Evolutionary conservation across 306 rosid species (phyloP), one percentile per base, ranked within the genome.

Genomic region (Delonix regia): DNA sequence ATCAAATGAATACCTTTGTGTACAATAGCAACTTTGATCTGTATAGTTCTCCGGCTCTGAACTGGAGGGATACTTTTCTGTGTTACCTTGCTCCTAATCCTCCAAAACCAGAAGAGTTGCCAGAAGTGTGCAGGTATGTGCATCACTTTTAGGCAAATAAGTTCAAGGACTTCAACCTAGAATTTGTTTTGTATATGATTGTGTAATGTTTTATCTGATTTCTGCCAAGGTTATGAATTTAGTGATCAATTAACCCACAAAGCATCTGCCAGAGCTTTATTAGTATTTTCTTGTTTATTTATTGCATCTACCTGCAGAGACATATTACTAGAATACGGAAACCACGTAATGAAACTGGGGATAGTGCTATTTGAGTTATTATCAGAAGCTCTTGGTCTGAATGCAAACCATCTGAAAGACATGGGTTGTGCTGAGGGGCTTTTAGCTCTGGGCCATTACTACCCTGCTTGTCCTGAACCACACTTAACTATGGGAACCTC

Each of bases 401-500:
- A 61, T 27, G 51, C 81, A 77, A 68, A 21, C n/a, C 55, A 76
- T 34, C 74, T 86, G 51, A 80, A n/a, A 21, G 81, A 80, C 18
- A 80, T 80, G 52, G 87, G 78, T 55, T 86, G 87, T 44, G 16
- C 28, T 16, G 81, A 80, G 33, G 78, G 86, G 0, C 44, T 79
- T 19, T 0, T 27, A 0, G 66, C 48, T 14, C 27, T 70, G 25
- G 9, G 85, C 66, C 89, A 83, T 64, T 78, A 69, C 65, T 83
- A 80, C 74, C 89, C 83, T 6, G 24, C 83, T 1, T 83, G 87
- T 45, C 83, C 87, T 15, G 79, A 86, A 41, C 89, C 87, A 36
- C 59, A 86, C 47, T 39, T 86, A n/a, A 83, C 89, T 6, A 6
- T 86, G 59, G 89, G 89, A 57, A 30, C 79, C 3, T 1, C 7